These are phyloP conservation scores for Epichloe festucae DNA, from an alignment of 2,329 filamentous ascomycete species.

Conservation along the genomic window DNA sequence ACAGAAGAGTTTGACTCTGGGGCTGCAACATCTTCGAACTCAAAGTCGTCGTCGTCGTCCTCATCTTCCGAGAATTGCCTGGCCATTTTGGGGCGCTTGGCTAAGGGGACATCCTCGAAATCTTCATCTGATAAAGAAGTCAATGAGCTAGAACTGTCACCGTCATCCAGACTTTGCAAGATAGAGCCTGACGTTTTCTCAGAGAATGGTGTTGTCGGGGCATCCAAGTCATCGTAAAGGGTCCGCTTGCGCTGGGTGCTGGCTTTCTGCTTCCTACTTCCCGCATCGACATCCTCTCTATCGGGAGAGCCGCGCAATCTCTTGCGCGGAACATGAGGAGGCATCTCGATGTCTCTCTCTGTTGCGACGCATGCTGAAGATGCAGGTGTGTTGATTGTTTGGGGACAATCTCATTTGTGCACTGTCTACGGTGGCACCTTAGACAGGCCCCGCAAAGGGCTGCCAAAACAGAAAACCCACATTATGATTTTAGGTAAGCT, in stretches of 20 bases:
- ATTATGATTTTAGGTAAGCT: too few relatives aligned
- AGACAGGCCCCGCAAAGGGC: too few relatives aligned
- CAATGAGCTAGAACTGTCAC: constrained; percentile 34
- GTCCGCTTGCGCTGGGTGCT: constrained; percentile 26
- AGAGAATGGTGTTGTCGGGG: constrained; percentile 29
- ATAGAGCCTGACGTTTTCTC: constrained; percentile 29
- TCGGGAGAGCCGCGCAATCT: constrained; percentile 38
- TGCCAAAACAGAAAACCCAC: too few relatives aligned
- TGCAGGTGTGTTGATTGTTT: not conserved
- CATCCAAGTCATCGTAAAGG: constrained; percentile 49
- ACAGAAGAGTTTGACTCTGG: constrained; percentile 41
- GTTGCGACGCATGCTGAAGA: constrained; percentile 8
- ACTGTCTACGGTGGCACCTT: not conserved
- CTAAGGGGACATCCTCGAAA: constrained; percentile 32
- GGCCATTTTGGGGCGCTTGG: constrained; percentile 27
- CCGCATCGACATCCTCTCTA: constrained; percentile 8
- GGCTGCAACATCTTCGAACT: constrained; percentile 51
- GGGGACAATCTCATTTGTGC: not conserved
- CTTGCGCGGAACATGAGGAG: constrained; percentile 56
- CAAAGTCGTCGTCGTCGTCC: constrained; percentile 27
- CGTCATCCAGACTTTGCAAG: constrained; percentile 30
- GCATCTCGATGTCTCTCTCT: constrained; percentile 34
- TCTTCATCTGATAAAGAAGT: constrained; percentile 44
- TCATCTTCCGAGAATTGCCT: constrained; percentile 10
- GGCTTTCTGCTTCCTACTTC: constrained; percentile 13